A percentile compares a stretch with the other conserved stretches of the same genome.
Conservation (phyloP, 352 stramenopile species). For the Peronosclerospora sorghi region DNA sequence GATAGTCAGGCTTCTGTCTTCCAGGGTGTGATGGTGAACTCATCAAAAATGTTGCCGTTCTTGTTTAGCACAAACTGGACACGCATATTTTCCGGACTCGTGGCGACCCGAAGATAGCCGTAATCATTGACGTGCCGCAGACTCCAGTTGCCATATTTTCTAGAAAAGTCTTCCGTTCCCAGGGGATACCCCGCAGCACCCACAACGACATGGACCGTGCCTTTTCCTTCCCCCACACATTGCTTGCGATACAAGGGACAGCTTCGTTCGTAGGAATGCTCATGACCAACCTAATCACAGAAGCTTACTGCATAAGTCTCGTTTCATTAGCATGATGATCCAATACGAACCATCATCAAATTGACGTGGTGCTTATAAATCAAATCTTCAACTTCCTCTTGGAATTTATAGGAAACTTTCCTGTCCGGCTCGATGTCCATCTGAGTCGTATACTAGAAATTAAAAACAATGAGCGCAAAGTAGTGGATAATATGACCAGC, state of each 20-base stretch:
- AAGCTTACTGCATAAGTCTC: conserved; percentile 4
- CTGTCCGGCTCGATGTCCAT: conserved; percentile 43
- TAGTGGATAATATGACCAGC: neutral
- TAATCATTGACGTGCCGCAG: conserved; percentile 54
- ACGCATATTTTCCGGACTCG: conserved; percentile 27
- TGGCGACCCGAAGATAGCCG: conserved; percentile 45
- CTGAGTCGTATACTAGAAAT: conserved; percentile 37
- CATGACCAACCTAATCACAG: conserved; percentile 59
- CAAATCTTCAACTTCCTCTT: conserved; percentile 84
- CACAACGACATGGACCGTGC: conserved; percentile 63
- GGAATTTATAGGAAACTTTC: conserved; percentile 62
- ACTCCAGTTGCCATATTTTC: conserved; percentile 55
- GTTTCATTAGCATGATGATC: neutral
- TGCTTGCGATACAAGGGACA: conserved; percentile 65
- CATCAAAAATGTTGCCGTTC: conserved; percentile 55
- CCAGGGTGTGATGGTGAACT: conserved; percentile 32
- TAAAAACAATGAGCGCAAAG: neutral
- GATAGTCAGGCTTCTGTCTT: no score
- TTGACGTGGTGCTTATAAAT: conserved; percentile 79
- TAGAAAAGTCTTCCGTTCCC: conserved; percentile 37
- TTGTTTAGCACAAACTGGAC: conserved; percentile 62
- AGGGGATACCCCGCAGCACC: conserved; percentile 65
- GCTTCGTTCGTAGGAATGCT: conserved; percentile 84
- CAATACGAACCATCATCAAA: conserved; percentile 59
- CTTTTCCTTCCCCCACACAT: conserved; percentile 41